Base-by-base conservation (phyloP, 1,284 basidiomycete species). In the Coriolopsis trogii region DNA sequence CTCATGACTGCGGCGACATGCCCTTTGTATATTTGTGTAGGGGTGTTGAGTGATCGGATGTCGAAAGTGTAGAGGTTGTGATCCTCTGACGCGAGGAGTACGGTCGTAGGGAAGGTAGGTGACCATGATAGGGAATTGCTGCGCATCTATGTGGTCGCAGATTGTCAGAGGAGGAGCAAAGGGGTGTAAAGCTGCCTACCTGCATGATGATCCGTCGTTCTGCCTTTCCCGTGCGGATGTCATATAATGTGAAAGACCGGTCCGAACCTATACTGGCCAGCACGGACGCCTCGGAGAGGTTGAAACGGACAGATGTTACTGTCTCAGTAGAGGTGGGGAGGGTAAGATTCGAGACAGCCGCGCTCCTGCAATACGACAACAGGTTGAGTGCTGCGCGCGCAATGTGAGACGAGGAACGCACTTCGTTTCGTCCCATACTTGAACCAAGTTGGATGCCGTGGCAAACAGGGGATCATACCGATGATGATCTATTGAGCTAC, bases 41-140 rank as follows among this genome's bases (percentile, higher is more conserved):
- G 95, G 0, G 81, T 79, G 9, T 80, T 75, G 42, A 99, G 79
- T 53, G 91, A 85, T 38, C 96, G 85, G 56, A 99, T 91, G 67
- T 99, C 97, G 69, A 97, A 99, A 0, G 97, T 98, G 73, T 99
- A 99, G 34, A 99, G 78, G 65, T 98, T 98, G 75, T 98, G 95
- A 68, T 99, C 97, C 74, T 99, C 97, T 1, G 94, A 97, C 12
- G 93, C 97, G 13, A 98, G 82, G 3, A 98, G 83, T 31, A 98
- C 76, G 3, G 88, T 81, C 0, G 95, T 98, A 1, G 97, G 96
- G 67, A 96, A 89, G 0, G 93, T 94, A 0, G 97, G 96, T 43
- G 93, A 98, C 94, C 95, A 99, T 18, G 93, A 82, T 4, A 99
- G 78, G 30, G 91, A 82, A 63, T 99, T 99, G 63, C 85, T 86